Base-by-base conservation (phyloP, 371 early-diverging fungal species). In the Umbelopsis sp. region DNA sequence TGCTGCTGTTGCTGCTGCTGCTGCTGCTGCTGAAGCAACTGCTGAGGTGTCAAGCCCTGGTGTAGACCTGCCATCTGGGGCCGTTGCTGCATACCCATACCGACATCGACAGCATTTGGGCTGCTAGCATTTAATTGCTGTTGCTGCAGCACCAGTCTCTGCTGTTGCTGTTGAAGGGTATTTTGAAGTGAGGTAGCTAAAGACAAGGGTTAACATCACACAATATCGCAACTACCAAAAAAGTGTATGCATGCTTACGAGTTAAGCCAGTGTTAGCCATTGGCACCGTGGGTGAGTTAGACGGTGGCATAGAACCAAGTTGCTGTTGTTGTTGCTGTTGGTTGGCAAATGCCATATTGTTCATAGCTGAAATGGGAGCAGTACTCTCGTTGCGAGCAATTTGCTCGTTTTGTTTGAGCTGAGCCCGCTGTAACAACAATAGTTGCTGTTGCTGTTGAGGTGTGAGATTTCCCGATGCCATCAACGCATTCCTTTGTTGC, bases 371-470 rank as follows among this genome's bases (percentile, higher is more conserved):
- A 12, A 65, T 48, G 18, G 65, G 65, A 24, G n/a, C 65, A 16
- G 65, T 20, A n/a, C 46, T 48, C 29, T 65, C 46, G 11, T 65
- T 65, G 0, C 65, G 65, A 4, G 65, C 65, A 48, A 65, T 48
- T 16, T 41, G 65, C 29, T 65, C 65, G 65, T 57, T 44, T 18
- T 44, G n/a, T 24, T 46, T 48, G n/a, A 16, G 65, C 29, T 65
- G 46, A 12, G 65, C 65, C 2, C 66, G 70, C 63, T 63, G 45
- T 11, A 51, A 20, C 20, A 53, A n/a, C 38, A 48, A 66, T 6
- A 76, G 63, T 35, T 83, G 83, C 32, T 77, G 76, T 25, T 77
- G 77, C 46, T 83, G 80, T 24, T 71, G 74, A 9, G 70, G 74
- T 10, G 73, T 76, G 1, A 76, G 53, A 24, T 1, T 70, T 57